Evolutionary conservation across 108 stramenopile species (phyloP), one percentile per base, ranked within the genome.

Genomic region (Conticribra guillardii): DNA sequence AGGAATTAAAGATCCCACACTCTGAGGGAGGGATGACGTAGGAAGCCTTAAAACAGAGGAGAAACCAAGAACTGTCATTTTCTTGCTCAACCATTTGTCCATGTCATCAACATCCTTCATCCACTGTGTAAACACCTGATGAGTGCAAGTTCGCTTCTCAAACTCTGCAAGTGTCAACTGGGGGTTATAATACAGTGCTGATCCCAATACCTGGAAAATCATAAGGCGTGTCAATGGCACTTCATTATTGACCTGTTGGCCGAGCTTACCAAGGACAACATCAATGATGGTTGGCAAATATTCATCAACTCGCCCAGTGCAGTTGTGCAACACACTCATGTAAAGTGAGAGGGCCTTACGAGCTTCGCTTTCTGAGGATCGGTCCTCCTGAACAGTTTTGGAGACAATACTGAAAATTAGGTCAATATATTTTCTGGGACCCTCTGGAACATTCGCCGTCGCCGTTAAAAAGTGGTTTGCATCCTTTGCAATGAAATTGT

Each of bases 281-380:
- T 96, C 91, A 60, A 93, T 94, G 60, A 93, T 89, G 30, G 76
- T 83, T 50, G 90, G 89, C 48, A 96, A 58, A 69, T 94, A 96
- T 14, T 48, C 63, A 65, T 96, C 93, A 17, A 96, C 82, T 55
- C 83, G 82, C 8, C 96, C 95, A 7, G 61, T 84, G 75, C 96
- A 97, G 63, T 94, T 91, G 84, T 95, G 95, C 15, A 97, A 68
- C 22, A 96, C 71, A 60, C 90, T 89, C 93, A 95, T 91, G 79
- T 93, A 88, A 15, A 97, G 82, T 24, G 87, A 76, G 17, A 94
- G 79, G 16, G 92, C 92, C 64, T 90, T 88, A 3, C 92, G 81
- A 55, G 88, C 89, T 85, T 98, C 97, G 24, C 73, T 74, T 70
- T 97, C 95, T 14, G 88, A 88, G 11, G 92, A 80, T 16, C 90